These are phyloP conservation scores for Clitopilus passeckerianus DNA, from an alignment of 768 basidiomycete genomes.

Conservation along the genomic window DNA sequence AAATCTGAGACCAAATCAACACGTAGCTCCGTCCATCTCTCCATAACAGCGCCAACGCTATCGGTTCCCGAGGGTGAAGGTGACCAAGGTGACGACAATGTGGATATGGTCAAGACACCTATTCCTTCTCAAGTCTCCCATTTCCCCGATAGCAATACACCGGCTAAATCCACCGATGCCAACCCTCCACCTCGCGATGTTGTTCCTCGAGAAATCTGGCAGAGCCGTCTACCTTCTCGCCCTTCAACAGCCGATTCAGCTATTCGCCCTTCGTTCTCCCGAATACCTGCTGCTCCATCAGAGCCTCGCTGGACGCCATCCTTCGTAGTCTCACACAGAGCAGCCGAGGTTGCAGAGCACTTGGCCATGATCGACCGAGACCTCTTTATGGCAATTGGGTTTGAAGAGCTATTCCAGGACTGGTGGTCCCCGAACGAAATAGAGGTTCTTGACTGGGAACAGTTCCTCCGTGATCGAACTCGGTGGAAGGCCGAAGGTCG, in stretches of 20 bases:
- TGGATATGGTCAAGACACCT: constrained; percentile 23
- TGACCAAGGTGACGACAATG: constrained; percentile 4
- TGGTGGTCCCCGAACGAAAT: constrained; percentile 62
- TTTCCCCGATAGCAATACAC: constrained; percentile 21
- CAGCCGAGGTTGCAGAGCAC: constrained; percentile 65
- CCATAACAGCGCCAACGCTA: constrained; percentile 1
- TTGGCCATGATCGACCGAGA: constrained; percentile 89
- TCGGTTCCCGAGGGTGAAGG: constrained; percentile 6
- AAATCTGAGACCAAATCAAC: constrained; percentile 1
- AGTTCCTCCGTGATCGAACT: constrained; percentile 72
- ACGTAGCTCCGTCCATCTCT: constrained; percentile 7
- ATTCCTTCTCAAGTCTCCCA: constrained; percentile 25
- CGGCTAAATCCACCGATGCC: constrained; percentile 29
- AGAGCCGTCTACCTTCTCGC: constrained; percentile 44
- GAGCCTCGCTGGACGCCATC: constrained; percentile 54
- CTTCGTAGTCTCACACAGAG: constrained; percentile 62
- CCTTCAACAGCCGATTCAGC: constrained; percentile 14
- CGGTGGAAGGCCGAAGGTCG: constrained; percentile 61
- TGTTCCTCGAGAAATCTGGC: constrained; percentile 62
- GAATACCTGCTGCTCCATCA: constrained; percentile 26
- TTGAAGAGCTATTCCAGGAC: constrained; percentile 80
- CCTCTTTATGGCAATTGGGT: constrained; percentile 77
- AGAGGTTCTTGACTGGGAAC: constrained; percentile 78
- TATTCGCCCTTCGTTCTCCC: constrained; percentile 20
- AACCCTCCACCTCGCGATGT: constrained; percentile 56